phyloP scores from a whole-genome alignment of 2,329 filamentous ascomycete species.

The Lasiodiplodia sp. region DNA sequence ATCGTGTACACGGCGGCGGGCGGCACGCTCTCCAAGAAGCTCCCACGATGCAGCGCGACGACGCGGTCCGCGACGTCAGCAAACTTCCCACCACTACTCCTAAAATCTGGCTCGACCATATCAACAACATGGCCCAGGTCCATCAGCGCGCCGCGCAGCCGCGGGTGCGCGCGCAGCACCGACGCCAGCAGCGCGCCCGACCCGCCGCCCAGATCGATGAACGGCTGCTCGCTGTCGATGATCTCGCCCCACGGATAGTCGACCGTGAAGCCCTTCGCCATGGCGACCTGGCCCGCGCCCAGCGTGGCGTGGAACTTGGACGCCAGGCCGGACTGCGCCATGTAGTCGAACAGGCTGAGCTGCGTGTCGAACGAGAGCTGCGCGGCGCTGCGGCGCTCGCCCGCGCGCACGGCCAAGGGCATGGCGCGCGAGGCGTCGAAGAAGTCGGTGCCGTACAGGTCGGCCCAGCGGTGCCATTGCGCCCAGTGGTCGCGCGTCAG shows the following conservation, averaged over 20 bases:
- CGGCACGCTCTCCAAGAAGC: conserved; percentile 37
- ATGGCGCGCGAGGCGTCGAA: conserved; percentile 54
- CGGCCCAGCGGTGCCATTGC: conserved; percentile 55
- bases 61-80: too few species aligned
- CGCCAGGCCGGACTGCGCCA: conserved; percentile 30
- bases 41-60: too few species aligned
- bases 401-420: conserved; percentile 39
- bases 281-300: too few species aligned
- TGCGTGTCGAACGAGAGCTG: conserved; percentile 54
- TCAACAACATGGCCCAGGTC: conserved; percentile 37
- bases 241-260: too few species aligned
- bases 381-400: conserved; percentile 40
- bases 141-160: conserved; percentile 46
- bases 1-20: conserved; percentile 42
- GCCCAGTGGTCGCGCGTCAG: conserved; percentile 52
- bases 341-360: conserved; percentile 51
- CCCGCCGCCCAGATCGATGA: conserved; percentile 53
- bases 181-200: conserved; percentile 48
- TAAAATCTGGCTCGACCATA: too few species aligned
- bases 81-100: too few species aligned
- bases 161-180: conserved; percentile 42
- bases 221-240: conserved; percentile 10
- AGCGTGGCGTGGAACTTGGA: too few species aligned
- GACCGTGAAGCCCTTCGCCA: too few species aligned
- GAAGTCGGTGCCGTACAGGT: conserved; percentile 54